A percentile compares a stretch with the other conserved stretches of the same genome.
Conservation (phyloP, 139 green algal genomes). For the Coccomyxa sp. region DNA sequence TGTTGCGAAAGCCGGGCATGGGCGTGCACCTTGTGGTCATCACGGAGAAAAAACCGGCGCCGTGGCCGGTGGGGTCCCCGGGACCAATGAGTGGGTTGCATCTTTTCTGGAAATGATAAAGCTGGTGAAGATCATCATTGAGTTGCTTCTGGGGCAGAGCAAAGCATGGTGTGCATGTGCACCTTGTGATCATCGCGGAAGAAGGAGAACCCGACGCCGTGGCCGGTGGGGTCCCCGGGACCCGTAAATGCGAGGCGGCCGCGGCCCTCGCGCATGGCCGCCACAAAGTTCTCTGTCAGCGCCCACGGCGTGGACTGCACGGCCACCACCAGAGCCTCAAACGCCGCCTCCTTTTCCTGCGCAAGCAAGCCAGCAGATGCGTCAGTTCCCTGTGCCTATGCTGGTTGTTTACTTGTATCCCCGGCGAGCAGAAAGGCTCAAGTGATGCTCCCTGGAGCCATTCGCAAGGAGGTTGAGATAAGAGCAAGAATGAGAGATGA, state of each 20-base stretch:
- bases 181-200: conserved; percentile 33
- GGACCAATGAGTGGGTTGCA: conserved; percentile 41
- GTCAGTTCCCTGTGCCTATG: not conserved
- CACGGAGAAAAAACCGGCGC: conserved; percentile 58
- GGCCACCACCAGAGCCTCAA: conserved; percentile 32
- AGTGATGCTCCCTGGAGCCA: not conserved
- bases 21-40: conserved; percentile 19
- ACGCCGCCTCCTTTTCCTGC: conserved; percentile 13
- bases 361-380: not conserved
- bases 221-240: conserved; percentile 63
- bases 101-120: too few relatives aligned
- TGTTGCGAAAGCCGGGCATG: not conserved
- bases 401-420: not conserved
- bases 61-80: conserved; percentile 69
- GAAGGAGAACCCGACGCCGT: conserved; percentile 66
- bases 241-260: conserved; percentile 37
- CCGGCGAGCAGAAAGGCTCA: not conserved
- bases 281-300: conserved; percentile 56
- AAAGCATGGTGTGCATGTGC: not conserved
- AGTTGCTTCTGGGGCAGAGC: too few relatives aligned
- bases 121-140: too few relatives aligned
- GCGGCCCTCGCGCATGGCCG: conserved; percentile 33
- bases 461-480: not conserved
- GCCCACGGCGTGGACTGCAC: conserved; percentile 46
- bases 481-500: not conserved